Percentiles rank a stretch among this genome's conserved stretches.
Conservation (phyloP, 1,284 basidiomycete species). For the Melampsora larici-populina region DNA sequence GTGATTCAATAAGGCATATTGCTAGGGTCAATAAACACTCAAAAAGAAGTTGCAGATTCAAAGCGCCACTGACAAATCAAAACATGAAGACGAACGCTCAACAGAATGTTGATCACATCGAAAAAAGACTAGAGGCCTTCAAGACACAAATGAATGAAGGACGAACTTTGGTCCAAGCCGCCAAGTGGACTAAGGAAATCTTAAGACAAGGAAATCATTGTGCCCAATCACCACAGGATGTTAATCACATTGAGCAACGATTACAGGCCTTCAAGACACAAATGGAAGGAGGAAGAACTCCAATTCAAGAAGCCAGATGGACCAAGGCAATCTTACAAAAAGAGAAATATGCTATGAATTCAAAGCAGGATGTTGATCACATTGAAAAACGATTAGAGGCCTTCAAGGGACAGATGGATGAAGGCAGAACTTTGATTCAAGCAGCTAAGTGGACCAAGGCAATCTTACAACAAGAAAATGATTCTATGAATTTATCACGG, state of each 20-base stretch:
- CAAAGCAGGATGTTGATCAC: not conserved
- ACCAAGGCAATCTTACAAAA: not conserved
- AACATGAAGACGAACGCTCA: not conserved
- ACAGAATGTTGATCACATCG: not conserved
- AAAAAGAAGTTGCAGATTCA: not conserved
- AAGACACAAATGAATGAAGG: not conserved
- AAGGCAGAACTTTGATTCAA: not conserved
- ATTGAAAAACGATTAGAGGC: not conserved
- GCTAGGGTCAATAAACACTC: not conserved
- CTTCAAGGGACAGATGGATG: not conserved
- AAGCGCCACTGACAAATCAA: not conserved
- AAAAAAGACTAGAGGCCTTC: not conserved
- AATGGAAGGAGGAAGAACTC: not conserved
- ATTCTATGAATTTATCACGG: not conserved
- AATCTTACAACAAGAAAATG: not conserved
- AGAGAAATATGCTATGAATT: not conserved
- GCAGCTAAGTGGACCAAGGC: not conserved
- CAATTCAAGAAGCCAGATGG: not conserved
- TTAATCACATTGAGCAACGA: not conserved
- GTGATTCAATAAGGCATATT: not conserved
- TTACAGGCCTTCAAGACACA: not conserved
- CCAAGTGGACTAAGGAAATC: not conserved
- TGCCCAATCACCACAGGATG: not conserved
- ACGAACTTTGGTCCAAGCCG: not conserved
- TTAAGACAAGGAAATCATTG: not conserved